Evolutionary conservation across 192 early-diverging fungal species (phyloP).

Genomic region (Umbelopsis ramanniana): DNA sequence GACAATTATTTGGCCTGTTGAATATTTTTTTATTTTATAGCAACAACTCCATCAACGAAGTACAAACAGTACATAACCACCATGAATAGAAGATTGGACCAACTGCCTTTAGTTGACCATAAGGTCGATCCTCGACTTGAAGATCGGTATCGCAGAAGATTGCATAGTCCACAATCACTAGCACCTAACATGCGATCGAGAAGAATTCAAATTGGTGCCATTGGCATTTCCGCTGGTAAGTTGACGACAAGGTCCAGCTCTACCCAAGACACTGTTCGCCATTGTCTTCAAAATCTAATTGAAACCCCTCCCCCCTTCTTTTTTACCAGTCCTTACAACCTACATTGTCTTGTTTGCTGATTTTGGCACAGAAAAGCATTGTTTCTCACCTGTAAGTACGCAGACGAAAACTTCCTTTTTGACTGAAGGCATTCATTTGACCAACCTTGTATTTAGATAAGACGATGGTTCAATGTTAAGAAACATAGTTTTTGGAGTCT

Average conservation of each 20-base stretch:
- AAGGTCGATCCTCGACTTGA: conserved; percentile 15
- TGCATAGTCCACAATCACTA: conserved; percentile 17
- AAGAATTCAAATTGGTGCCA: neutral
- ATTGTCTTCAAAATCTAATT: neutral
- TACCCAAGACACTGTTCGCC: neutral
- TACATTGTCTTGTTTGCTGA: conserved; percentile 43
- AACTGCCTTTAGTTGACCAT: conserved; percentile 11
- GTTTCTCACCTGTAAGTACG: conserved; percentile 32
- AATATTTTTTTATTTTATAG: neutral
- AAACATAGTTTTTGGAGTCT: conserved; percentile 32
- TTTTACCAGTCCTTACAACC: conserved; percentile 22
- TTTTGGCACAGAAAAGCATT: conserved; percentile 37
- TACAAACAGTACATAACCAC: neutral
- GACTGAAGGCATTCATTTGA: neutral
- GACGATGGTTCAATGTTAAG: conserved; percentile 35
- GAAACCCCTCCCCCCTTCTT: no score
- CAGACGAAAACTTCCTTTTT: neutral
- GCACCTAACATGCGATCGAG: conserved; percentile 17
- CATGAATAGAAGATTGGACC: conserved; percentile 1
- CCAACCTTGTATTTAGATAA: conserved; percentile 26
- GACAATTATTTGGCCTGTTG: neutral
- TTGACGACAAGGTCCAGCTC: neutral
- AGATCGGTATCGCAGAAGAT: conserved; percentile 14
- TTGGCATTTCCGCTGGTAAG: conserved; percentile 13
- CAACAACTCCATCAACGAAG: neutral